Evolutionary conservation across 1,284 basidiomycete species (phyloP), one percentile per base, ranked within the genome.

Genomic region (Porodaedalea pini): DNA sequence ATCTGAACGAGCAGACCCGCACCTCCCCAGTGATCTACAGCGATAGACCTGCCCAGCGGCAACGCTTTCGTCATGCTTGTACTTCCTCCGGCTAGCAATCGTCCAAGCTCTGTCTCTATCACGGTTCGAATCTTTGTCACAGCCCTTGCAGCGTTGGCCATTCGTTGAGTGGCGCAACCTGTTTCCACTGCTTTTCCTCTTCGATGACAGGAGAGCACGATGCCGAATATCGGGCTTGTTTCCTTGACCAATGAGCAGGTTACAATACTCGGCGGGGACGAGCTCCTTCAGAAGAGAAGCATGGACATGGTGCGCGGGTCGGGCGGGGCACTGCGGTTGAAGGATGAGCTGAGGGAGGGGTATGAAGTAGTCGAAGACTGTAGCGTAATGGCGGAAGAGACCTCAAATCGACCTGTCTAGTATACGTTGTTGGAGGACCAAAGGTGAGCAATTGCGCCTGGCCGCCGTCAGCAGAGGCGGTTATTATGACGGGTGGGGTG

Each of bases 261-360:
- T 81, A 32, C 91, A 81, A 65, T 94, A 94, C 65, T 94, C 90
- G 49, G 85, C 72, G 0, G 92, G 92, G 3, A 95, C 89, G 58
- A 90, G 90, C 67, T 94, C 92, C 71, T 95, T 92, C 64, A 91
- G 93, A 4, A 95, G 54, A 94, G 80, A 44, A 90, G 78, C 0
- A 83, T 79, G 0, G 79, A 73, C 10, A 78, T 71, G 0, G 75
- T 80, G 15, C 84, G 77, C 0, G 82, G 84, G 63, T 86, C 85
- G 2, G 65, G 62, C 0, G 69, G 68, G 6, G 66, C 58, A 41
- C 63, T 56, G 11, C 47, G 17, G 21, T 60, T 50, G 15, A 41
- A 6, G n/a, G 40, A 49, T 10, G 54, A 27, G 4, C 47, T 50
- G 19, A 58, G 56, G 2, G 54, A 56, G 2, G 40, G 54, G 13